These are phyloP conservation scores for Talinum fruticosum DNA, from an alignment of 148 eudicot genomes.

Conservation along the genomic window DNA sequence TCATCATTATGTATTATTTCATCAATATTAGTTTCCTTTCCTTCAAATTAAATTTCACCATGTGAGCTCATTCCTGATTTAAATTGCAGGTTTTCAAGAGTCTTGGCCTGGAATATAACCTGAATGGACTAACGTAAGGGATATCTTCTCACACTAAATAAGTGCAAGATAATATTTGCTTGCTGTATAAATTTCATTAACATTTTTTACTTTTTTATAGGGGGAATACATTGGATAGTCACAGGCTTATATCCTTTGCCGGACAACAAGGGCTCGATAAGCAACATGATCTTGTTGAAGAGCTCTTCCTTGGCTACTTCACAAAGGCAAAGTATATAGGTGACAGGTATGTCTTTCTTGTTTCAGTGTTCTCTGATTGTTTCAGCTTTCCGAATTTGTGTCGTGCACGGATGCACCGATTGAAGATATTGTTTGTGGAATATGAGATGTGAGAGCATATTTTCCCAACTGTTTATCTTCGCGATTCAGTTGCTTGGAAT, in stretches of 20 bases:
- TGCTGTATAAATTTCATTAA: background rate
- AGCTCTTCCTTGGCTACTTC: constrained; percentile 78
- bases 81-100: constrained; percentile 60
- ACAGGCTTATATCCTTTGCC: constrained; percentile 81
- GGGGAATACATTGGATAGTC: constrained; percentile 87
- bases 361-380: constrained; percentile 9
- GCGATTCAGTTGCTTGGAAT: background rate
- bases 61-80: background rate
- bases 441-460: background rate
- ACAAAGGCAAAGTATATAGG: constrained; percentile 79
- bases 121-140: constrained; percentile 84
- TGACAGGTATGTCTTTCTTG: constrained; percentile 49
- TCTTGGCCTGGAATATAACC: constrained; percentile 66
- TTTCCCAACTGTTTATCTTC: background rate
- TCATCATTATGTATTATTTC: background rate
- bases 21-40: background rate
- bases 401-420: background rate
- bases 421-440: background rate
- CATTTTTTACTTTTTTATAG: constrained; percentile 32
- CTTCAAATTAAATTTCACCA: background rate
- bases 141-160: background rate
- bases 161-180: background rate
- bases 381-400: background rate
- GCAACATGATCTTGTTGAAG: constrained; percentile 80
- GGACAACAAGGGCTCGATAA: constrained; percentile 72